A percentile compares a stretch with the other conserved stretches of the same genome.
Conservation (phyloP, 352 stramenopile genomes). For the Phytophthora pini region DNA sequence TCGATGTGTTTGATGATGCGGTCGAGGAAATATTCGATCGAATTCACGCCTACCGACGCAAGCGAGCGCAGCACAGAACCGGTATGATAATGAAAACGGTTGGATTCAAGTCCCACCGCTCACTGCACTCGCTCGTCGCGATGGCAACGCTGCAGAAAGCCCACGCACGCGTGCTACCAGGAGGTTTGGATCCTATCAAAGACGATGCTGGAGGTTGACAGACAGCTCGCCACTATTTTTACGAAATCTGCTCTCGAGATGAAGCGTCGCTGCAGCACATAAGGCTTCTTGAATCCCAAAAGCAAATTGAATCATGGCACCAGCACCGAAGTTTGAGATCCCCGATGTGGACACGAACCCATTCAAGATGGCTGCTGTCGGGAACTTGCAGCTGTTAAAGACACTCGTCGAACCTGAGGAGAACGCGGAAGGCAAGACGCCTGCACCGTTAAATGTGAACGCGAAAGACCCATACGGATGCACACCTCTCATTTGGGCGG, state of each 20-base stretch:
- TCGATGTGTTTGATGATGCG: conserved; percentile 51
- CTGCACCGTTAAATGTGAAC: conserved; percentile 73
- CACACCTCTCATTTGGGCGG: conserved; percentile 81
- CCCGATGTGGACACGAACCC: conserved; percentile 85
- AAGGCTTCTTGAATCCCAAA: conserved; percentile 2
- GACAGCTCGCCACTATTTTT: conserved; percentile 24
- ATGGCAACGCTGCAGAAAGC: conserved; percentile 16
- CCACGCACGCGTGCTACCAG: conserved; percentile 14
- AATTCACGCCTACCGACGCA: conserved; percentile 40
- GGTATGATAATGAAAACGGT: conserved; percentile 39
- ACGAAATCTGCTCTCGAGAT: neutral
- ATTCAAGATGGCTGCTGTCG: conserved; percentile 87
- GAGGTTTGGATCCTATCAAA: conserved; percentile 3
- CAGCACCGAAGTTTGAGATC: conserved; percentile 70
- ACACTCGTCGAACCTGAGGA: conserved; percentile 67
- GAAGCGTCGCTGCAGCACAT: conserved; percentile 13
- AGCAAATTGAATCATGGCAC: conserved; percentile 19
- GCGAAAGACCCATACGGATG: conserved; percentile 83
- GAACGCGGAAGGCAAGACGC: conserved; percentile 43
- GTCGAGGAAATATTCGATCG: conserved; percentile 53
- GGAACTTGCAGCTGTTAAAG: conserved; percentile 75
- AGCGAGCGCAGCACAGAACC: conserved; percentile 34
- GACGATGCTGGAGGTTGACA: conserved; percentile 6
- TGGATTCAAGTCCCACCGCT: conserved; percentile 22
- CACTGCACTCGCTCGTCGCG: conserved; percentile 24